Conservation (phyloP, 495 filamentous ascomycete species). For the Penicillium diatomitis region DNA sequence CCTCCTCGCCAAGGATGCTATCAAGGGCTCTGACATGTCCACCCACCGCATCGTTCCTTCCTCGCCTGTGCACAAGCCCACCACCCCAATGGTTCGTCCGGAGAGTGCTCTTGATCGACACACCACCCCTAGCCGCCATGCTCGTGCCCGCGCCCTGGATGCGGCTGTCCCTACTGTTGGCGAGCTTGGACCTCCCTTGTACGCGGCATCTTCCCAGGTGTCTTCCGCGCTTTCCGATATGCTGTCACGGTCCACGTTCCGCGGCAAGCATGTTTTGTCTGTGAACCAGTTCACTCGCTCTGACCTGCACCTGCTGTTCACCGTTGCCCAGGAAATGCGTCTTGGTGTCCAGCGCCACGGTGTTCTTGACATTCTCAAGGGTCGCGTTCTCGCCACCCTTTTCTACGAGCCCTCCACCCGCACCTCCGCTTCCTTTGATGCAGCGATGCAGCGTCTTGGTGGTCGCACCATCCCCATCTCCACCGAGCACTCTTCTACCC, state of each 20-base stretch:
- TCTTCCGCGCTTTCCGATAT: conserved; percentile 59
- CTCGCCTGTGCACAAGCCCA: conserved; percentile 47
- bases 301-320: conserved; percentile 88
- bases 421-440: conserved; percentile 92
- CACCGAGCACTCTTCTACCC: conserved; percentile 69
- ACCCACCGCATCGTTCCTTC: conserved; percentile 50
- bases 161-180: conserved; percentile 24
- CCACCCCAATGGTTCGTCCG: conserved; percentile 34
- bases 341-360: conserved; percentile 85
- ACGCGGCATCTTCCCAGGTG: conserved; percentile 31
- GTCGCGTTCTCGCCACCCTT: conserved; percentile 76
- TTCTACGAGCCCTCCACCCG: conserved; percentile 98
- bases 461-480: conserved; percentile 71
- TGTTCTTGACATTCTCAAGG: conserved; percentile 76
- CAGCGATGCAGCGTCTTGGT: conserved; percentile 95
- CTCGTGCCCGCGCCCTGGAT: conserved; percentile 20
- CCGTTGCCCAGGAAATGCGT: conserved; percentile 93
- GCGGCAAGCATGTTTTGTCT: conserved; percentile 75
- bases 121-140: conserved; percentile 28
- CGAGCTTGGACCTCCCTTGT: conserved; percentile 47
- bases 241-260: conserved; percentile 73
- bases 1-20: conserved; percentile 43
- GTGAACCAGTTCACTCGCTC: conserved; percentile 79
- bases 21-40: conserved; percentile 69
- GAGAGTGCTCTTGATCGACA: conserved; percentile 41